phyloP scores from a whole-genome alignment of 2,329 filamentous ascomycete species.

The Elsinoe ampelina region DNA sequence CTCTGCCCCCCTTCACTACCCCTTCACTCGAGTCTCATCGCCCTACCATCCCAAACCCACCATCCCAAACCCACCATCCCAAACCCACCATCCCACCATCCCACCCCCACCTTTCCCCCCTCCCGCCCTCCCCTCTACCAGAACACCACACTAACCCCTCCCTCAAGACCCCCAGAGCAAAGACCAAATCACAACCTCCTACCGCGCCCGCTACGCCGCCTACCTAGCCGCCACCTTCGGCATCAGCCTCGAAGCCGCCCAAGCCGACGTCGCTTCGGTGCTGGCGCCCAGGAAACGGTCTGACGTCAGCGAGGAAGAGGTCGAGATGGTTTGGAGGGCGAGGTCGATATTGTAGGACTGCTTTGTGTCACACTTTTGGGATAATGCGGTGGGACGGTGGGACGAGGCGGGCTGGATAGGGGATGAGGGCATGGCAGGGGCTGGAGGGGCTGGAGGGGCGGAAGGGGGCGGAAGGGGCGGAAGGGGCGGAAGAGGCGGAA shows the following conservation, averaged over 20 bases:
- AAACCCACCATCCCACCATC: not conserved
- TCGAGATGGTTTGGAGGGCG: not conserved
- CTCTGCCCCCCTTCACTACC: too few species aligned
- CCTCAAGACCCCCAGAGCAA: not conserved
- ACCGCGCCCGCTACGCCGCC: slow-evolving; percentile 6
- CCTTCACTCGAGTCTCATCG: too few species aligned
- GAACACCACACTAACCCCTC: not conserved
- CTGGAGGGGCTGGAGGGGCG: not conserved
- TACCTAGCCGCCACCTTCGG: slow-evolving; percentile 12
- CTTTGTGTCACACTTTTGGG: too few species aligned
- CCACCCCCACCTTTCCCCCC: not conserved
- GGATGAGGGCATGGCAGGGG: too few species aligned
- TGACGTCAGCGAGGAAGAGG: slow-evolving; percentile 8
- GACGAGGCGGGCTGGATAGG: too few species aligned
- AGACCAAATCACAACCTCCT: not conserved
- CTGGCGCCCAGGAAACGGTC: slow-evolving; percentile 3
- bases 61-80: too few species aligned
- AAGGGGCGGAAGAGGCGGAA: not conserved
- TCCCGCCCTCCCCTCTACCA: not conserved
- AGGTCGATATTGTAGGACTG: not conserved
- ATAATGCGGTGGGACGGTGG: too few species aligned
- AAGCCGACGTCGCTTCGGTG: slow-evolving; percentile 6
- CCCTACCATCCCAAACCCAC: too few species aligned
- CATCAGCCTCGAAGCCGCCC: slow-evolving; percentile 9
- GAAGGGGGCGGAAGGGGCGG: not conserved